Conservation (phyloP, 495 filamentous ascomycete species). For the Penicillium robsamsonii region DNA sequence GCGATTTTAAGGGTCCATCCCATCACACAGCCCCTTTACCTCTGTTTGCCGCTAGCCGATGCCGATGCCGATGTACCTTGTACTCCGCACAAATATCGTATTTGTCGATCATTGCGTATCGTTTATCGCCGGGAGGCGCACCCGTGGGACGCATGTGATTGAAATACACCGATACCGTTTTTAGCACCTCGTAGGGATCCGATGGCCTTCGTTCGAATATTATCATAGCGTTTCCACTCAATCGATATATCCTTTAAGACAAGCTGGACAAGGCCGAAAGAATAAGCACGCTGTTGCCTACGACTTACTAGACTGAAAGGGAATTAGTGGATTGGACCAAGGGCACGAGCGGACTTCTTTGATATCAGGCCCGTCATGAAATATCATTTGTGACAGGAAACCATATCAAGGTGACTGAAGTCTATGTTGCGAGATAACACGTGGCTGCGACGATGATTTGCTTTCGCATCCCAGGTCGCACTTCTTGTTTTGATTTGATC, state of each 20-base stretch:
- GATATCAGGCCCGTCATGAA: no score
- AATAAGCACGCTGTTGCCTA: not conserved
- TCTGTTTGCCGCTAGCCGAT: not conserved
- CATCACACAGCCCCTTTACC: not conserved
- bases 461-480: not conserved
- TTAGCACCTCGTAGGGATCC: no score
- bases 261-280: not conserved
- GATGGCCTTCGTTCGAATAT: no score
- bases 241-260: no score
- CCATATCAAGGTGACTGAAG: conserved; percentile 75
- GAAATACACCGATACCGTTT: no score
- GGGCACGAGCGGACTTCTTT: not conserved
- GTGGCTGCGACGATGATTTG: not conserved
- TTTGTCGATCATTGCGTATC: not conserved
- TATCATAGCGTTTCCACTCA: no score
- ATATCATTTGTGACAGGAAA: conserved; percentile 62
- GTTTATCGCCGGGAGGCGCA: not conserved
- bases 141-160: not conserved
- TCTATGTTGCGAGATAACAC: conserved; percentile 37
- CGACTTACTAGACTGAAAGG: not conserved
- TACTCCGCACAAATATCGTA: not conserved
- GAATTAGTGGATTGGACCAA: not conserved
- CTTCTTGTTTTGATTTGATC: not conserved
- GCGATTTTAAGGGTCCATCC: not conserved
- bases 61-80: no score